Base-by-base conservation (phyloP, 768 basidiomycete genomes). In the Saitozyma sp. region DNA sequence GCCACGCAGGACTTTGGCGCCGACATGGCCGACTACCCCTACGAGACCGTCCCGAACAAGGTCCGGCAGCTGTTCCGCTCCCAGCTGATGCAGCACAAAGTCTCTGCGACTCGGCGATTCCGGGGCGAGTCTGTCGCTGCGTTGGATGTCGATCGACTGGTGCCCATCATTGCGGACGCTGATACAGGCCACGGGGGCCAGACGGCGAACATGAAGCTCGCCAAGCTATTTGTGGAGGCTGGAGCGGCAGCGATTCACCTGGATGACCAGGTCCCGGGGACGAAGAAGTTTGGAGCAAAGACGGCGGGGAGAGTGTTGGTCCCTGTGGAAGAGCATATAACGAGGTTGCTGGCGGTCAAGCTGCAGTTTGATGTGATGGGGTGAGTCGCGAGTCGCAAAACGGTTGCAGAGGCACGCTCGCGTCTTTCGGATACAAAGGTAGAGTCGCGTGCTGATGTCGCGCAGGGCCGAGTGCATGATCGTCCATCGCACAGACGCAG, bases 171-270 rank as follows among this genome's bases (percentile, higher is more conserved):
- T 66, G 93, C 93, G 11, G 93, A 96, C 75, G 93, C 87, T 29
- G 93, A 96, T 81, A 93, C 94, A 54, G 93, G 94, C 91, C 91
- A 71, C 70, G 94, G 94, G 53, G 93, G 92, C n/a, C 83, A 89
- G 16, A 92, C 92, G 17, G 85, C 92, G 13, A 89, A 95, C 54
- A 92, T 97, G 89, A 97, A 96, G 81, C 84, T 97, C 8, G 86
- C 86, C 42, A 97, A 96, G 75, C 83, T 93, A 19, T 95, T 97
- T 72, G 93, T 91, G n/a, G 93, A 96, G 82, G 89, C 90, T 85
- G 93, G 94, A 29, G 90, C 91, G 13, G 85, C 93, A 9, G 94
- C 85, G 13, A 89, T 97, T 55, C 94, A 97, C 78, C 79, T 96
- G 19, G 94, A 97, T 77, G 94, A 97, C 79, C 83, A 95, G 8